Evolutionary conservation across 305 asterid species (phyloP).

Genomic region (Rubia tinctorum): DNA sequence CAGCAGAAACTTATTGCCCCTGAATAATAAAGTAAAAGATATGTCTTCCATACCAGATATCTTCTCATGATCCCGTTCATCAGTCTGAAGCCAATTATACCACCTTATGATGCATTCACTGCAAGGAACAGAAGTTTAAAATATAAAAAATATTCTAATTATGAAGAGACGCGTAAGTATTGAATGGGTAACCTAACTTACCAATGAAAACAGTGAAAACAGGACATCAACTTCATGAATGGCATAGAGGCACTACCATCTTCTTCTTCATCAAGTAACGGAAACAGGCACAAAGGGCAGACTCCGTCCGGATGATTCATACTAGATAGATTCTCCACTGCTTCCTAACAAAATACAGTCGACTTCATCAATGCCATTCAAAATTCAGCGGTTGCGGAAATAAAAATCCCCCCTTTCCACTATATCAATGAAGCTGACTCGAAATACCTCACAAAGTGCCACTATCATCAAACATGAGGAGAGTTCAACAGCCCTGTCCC

Average conservation of each 20-base stretch:
- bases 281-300: conserved; percentile 81
- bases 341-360: conserved; percentile 51
- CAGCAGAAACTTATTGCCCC: background rate
- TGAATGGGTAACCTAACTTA: conserved; percentile 23
- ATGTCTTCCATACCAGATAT: conserved; percentile 35
- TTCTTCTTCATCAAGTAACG: conserved; percentile 71
- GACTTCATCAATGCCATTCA: conserved; percentile 1
- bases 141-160: conserved; percentile 6
- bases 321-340: conserved; percentile 83
- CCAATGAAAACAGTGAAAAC: conserved; percentile 99
- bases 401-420: background rate
- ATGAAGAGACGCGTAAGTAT: background rate
- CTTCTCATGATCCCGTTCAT: conserved; percentile 37
- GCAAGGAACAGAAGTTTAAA: conserved; percentile 21
- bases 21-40: conserved; percentile 35
- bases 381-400: background rate
- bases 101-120: conserved; percentile 86
- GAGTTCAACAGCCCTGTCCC: conserved; percentile 60
- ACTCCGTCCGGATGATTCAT: conserved; percentile 97
- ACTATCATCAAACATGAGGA: conserved; percentile 82
- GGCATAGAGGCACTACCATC: conserved; percentile 41
- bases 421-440: background rate
- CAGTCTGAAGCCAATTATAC: conserved; percentile 72
- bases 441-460: conserved; percentile 85
- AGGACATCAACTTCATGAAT: conserved; percentile 97